Evolutionary conservation across 306 rosid genomes (phyloP), one percentile per base, ranked within the genome.

Genomic region (Lithocarpus polystachyus): DNA sequence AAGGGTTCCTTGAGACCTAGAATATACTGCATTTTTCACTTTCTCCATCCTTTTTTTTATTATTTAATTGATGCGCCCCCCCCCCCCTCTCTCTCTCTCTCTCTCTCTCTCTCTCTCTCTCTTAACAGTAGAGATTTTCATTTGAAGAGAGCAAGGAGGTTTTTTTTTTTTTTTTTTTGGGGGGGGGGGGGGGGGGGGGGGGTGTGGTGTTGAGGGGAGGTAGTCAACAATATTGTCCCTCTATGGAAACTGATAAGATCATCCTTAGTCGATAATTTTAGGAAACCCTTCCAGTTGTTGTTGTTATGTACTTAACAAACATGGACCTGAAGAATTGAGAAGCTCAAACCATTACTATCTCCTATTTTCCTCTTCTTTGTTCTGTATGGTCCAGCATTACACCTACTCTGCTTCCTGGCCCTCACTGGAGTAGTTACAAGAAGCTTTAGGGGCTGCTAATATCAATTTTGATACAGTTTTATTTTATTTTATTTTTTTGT

Each of bases 71-170:
- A 57, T 20, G 45, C 3, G 0, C 2, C 43, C 45, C 43, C 43
- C 10, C 10, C 10, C 37, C 10, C 0, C 2, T 0, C 40, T 0
- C 40, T 1, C 2, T 6, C 43, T 1, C 11, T 1, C 40, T 2
- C 23, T 22, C 11, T 9, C n/a, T 22, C 23, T 20, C 35, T 31
- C n/a, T 26, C 28, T 13, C 19, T 23, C 48, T 20, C 9, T 31
- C 22, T 33, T 33, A 33, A 31, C 22, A 18, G 13, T 64, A 29
- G 35, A 29, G 10, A 31, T 31, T 65, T 26, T 61, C 68, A 61
- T 29, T 65, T 31, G 8, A 65, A 15, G 19, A 65, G 19, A 6
- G 14, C 19, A 31, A 31, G 43, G 43, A 1, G 43, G 10, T 7
- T 37, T 37, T 37, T 37, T 37, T 37, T 35, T 35, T 37, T 37